Evolutionary conservation across 805 yeast species (phyloP), one percentile per base, ranked within the genome.

Genomic region (Phaffomyces opuntiae): DNA sequence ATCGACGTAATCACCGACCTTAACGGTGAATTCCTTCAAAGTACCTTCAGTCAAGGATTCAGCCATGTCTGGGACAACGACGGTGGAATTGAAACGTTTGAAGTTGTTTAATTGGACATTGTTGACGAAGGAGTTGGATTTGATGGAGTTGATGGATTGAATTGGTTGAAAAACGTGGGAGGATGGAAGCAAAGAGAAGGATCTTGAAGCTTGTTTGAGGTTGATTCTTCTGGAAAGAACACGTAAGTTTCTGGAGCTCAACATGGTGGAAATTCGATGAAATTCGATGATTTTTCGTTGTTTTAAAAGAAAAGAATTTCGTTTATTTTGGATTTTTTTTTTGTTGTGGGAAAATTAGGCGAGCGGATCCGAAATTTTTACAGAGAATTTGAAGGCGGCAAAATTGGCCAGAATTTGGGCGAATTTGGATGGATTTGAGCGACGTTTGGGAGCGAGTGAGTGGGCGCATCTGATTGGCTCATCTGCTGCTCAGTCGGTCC

Each of bases 21-120:
- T 69, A 63, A 83, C 83, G 53, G 73, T 70, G 62, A 71, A 83
- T 48, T 76, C 77, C 51, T 87, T 73, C 54, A 93, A 76, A 42
- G 98, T 87, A 64, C 99, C 99, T 68, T 93, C 99, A 37, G 96
- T 87, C 62, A 93, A 83, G 42, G 97, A 90, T 71, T 93, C 99
- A 38, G 99, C 98, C 97, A 93, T 89, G 53, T 87, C 95, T 41
- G 99, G 99, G 21, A 93, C 98, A 67, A 89, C 87, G 41, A 63
- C 66, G 51, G 71, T 72, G 36, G 73, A 65, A 49, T 67, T 64
- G 51, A 52, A 62, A 53, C 72, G 66, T 19, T 33, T 34, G 49
- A 50, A 34, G 49, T 32, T 12, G 48, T 45, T 29, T 35, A 37
- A 26, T 26, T 39, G 46, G 37, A 29, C 45, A 42, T 41, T 45